Percentiles rank a stretch among this genome's conserved stretches.
These are phyloP conservation scores for Zanthoxylum bungeanum DNA, from an alignment of 345 rosid genomes.

Conservation along the genomic window DNA sequence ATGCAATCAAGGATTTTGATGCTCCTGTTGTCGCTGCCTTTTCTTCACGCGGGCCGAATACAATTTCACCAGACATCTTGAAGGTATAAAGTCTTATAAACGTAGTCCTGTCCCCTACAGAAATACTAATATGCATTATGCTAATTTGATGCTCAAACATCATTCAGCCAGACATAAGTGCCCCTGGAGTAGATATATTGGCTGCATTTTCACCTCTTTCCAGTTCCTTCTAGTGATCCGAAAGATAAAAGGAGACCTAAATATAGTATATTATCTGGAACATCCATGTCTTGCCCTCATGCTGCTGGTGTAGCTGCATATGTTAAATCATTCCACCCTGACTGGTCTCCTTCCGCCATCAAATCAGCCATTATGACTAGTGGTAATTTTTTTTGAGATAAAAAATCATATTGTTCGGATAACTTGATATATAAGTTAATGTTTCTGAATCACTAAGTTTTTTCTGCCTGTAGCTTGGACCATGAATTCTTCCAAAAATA, in stretches of 20 bases:
- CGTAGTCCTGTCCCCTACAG: neutral
- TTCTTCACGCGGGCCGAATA: slow-evolving; percentile 47
- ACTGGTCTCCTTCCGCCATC: neutral
- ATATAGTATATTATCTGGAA: slow-evolving; percentile 39
- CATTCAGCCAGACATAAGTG: slow-evolving; percentile 42
- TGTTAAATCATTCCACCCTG: slow-evolving; percentile 27
- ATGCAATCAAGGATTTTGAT: slow-evolving; percentile 16
- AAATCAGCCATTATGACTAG: neutral
- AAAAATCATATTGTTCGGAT: slow-evolving; percentile 1
- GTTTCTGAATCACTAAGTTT: neutral
- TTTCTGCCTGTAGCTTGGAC: neutral
- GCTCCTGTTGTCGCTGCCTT: slow-evolving; percentile 35
- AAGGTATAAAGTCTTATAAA: neutral
- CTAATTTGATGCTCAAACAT: neutral
- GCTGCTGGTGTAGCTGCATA: slow-evolving; percentile 43
- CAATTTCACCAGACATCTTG: slow-evolving; percentile 21
- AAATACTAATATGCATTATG: neutral
- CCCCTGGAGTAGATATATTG: slow-evolving; percentile 43
- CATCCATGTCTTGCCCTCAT: slow-evolving; percentile 59
- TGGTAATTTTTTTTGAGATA: neutral
- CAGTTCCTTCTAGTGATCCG: slow-evolving; percentile 8
- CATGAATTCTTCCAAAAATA: neutral
- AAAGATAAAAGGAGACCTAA: slow-evolving; percentile 21
- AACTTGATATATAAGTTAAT: neutral
- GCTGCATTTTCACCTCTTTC: slow-evolving; percentile 34